Evolutionary conservation across 2,329 filamentous ascomycete genomes (phyloP), one percentile per base, ranked within the genome.

Genomic region (Talaromyces sp.): DNA sequence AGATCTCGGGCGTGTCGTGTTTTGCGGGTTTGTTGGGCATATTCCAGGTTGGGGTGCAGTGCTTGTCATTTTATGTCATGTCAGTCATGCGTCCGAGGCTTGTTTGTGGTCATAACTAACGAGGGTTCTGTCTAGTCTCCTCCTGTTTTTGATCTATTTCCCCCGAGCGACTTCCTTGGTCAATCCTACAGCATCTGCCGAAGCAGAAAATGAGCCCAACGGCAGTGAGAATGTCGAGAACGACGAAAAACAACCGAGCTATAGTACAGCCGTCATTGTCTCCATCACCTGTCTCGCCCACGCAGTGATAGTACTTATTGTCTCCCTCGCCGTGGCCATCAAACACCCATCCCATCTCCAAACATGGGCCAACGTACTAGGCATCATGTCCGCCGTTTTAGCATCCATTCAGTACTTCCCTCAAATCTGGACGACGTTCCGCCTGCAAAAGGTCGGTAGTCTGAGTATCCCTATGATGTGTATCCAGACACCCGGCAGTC

Each of bases 381-480:
- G 95, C 1, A 81, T 97, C 66, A 86, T 91, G 75, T 88, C 92
- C 19, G 90, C 92, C 0, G 78, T 87, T 1, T 86, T 99, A 5
- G 91, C 95, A 0, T 90, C 87, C 0, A 85, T 98, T 25, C 95
- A 99, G 79, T 99, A 98, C 78, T 82, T 99, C 17, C 95, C 95
- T 0, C 95, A 99, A 79, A 96, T 99, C 69, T 93, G 89, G 80
- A 97, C 91, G 61, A 99, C 95, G 0, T 96, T 91, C 79, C 86
- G 83, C 61, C 82, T 97, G 65, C 90, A 94, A 74, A 89, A 93
- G 71, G 90, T 96, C 1, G 93, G 93, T 63, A 97, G 93, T 75
- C 81, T 99, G 71, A 97, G 92, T 73, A 95, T 99, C 64, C 90
- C 92, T 4, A 98, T 97, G 90, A 98, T 99, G 93, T 90, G 91